Conservation (phyloP, 192 early-diverging fungal genomes). For the Podila epicladia region DNA sequence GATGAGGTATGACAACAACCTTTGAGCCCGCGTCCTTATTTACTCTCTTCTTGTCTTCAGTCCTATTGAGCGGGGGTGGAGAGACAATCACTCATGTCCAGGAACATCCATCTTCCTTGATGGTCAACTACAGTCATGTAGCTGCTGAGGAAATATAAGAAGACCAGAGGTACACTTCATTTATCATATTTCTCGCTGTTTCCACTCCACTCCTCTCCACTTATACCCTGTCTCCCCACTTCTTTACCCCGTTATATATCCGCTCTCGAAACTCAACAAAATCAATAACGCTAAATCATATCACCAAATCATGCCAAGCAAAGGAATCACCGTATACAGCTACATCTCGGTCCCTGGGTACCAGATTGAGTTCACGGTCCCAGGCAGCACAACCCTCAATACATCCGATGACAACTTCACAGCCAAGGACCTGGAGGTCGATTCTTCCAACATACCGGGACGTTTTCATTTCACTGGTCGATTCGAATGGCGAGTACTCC, state of each 20-base stretch:
- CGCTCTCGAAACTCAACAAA: background rate
- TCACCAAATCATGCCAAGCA: conserved; percentile 24
- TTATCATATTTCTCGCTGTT: background rate
- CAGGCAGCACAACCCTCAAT: background rate
- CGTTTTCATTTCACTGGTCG: background rate
- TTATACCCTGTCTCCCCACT: background rate
- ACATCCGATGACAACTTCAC: conserved; percentile 25
- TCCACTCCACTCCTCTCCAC: background rate
- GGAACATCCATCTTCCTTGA: conserved; percentile 2
- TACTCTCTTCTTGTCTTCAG: too few species aligned
- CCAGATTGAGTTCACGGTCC: conserved; percentile 18
- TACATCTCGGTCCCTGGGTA: conserved; percentile 36
- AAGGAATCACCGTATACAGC: conserved; percentile 23
- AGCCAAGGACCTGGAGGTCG: conserved; percentile 20
- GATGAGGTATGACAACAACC: too few species aligned
- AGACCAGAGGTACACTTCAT: background rate
- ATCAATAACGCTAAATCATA: background rate
- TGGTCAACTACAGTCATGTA: background rate
- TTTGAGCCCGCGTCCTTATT: too few species aligned
- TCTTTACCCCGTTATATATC: background rate
- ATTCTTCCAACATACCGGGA: conserved; percentile 12
- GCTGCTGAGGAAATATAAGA: background rate
- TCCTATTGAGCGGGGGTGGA: background rate
- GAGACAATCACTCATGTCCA: background rate
- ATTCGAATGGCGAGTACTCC: conserved; percentile 15